These are phyloP conservation scores for Claviceps pusilla DNA, from an alignment of 2,329 filamentous ascomycete species.

Conservation along the genomic window DNA sequence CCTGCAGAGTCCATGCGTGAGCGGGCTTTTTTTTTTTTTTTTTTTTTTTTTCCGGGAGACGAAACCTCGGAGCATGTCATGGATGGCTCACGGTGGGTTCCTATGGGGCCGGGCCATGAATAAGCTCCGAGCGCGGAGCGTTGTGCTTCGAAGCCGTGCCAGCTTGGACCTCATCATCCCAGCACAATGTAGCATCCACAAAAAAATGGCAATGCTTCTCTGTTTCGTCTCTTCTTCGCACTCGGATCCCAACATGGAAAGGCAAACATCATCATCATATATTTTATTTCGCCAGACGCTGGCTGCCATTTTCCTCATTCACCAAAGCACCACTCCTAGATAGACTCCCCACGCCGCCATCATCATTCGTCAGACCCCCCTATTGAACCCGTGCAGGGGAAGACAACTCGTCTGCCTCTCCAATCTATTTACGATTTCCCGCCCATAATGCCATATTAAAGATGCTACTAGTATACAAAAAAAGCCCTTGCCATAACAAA, in stretches of 20 bases:
- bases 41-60: too few relatives aligned
- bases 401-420: background rate
- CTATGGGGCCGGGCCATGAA: background rate
- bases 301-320: background rate
- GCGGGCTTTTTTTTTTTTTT: too few relatives aligned
- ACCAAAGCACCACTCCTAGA: background rate
- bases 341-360: background rate
- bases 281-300: background rate
- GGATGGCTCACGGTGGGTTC: background rate
- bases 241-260: background rate
- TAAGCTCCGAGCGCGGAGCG: constrained; percentile 1
- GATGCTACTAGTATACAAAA: constrained; percentile 4
- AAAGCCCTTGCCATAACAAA: background rate
- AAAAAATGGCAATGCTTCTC: too few relatives aligned
- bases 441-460: background rate
- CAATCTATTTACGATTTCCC: background rate
- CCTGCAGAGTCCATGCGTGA: too few relatives aligned
- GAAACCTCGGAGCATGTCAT: background rate
- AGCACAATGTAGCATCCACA: too few relatives aligned
- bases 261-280: background rate
- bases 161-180: too few relatives aligned
- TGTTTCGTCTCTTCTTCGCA: background rate
- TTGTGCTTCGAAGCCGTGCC: background rate
- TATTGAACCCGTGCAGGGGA: background rate
- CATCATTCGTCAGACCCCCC: background rate